Conservation (phyloP, 2,329 filamentous ascomycete species). For the Aspergillus sp. region DNA sequence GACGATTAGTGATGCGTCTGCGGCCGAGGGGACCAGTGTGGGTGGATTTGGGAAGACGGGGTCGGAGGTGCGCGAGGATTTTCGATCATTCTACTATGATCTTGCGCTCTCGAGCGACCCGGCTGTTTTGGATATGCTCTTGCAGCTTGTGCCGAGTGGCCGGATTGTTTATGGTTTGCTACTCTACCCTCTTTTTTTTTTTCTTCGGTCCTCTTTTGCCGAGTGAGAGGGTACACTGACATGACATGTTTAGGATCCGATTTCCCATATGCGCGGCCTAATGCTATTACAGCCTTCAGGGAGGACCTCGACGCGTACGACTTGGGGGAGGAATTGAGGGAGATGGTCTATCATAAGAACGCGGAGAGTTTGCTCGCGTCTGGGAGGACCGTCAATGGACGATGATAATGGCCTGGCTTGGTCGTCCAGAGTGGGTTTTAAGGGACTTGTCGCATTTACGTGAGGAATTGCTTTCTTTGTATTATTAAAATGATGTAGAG, state of each 20-base stretch:
- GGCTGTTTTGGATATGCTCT: constrained; percentile 19
- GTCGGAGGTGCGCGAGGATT: constrained; percentile 19
- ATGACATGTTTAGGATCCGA: constrained; percentile 4
- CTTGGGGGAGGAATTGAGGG: constrained; percentile 24
- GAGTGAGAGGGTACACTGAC: constrained; percentile 4
- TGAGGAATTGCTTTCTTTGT: too few species aligned
- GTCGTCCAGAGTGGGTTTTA: too few species aligned
- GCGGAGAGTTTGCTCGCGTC: constrained; percentile 22
- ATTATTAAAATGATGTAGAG: too few species aligned
- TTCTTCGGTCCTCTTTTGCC: too few species aligned
- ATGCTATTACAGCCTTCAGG: constrained; percentile 28
- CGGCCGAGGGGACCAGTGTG: too few species aligned
- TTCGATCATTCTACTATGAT: constrained; percentile 36
- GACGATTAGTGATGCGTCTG: constrained; percentile 5
- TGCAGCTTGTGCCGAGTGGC: constrained; percentile 15
- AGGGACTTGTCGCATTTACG: too few species aligned
- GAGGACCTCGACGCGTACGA: constrained; percentile 28
- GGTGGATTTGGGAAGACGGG: constrained; percentile 10
- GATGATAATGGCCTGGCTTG: too few species aligned
- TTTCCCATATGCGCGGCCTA: constrained; percentile 31
- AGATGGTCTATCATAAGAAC: constrained; percentile 31
- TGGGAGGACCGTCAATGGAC: not conserved
- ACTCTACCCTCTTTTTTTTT: too few species aligned
- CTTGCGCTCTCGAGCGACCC: constrained; percentile 28
- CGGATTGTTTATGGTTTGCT: constrained; percentile 13